Evolutionary conservation across 805 yeast genomes (phyloP), one percentile per base, ranked within the genome.

Genomic region (Metschnikowia picachoensis): DNA sequence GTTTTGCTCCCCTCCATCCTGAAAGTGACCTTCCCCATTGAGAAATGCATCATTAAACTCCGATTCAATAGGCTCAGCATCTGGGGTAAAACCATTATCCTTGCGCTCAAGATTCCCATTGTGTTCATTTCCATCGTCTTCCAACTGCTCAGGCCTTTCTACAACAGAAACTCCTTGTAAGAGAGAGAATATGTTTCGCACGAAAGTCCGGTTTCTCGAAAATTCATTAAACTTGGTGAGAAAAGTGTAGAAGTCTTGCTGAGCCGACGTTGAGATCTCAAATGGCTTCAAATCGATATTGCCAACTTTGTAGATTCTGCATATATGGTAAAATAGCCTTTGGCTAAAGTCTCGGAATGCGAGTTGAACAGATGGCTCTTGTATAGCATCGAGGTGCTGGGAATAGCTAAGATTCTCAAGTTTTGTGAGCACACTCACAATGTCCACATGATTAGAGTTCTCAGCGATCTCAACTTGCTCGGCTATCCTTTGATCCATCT

Each of bases 31-130:
- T 15, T 57, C 60, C 5, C 67, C 68, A 34, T 62, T 60, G 15
- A 66, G 52, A 41, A 64, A 65, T 12, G 60, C 63, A 14, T 58
- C 60, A 46, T 56, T 66, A 48, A 64, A 66, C 42, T 67, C 70
- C 2, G 68, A 55, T 32, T 52, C 58, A 10, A 30, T 46, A 8
- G 44, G 43, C 12, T 59, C 64, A 20, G 37, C 41, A 10, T 35
- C 41, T 8, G 38, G 28, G 11, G 15, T 20, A 8, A 13, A n/a
- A 13, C 29, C 30, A 4, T 17, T 35, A 14, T 43, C 48, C 6
- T 31, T 43, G 17, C 43, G 37, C 29, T 45, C 35, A 14, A 35
- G 10, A 30, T 36, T 35, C 2, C 41, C 43, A 28, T 40, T 48
- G 27, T 31, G 38, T 17, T 44, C 51, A 8, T 31, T 39, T 15